Conservation (phyloP, 2,329 filamentous ascomycete genomes). For the Aphanoascus verrucosus region DNA sequence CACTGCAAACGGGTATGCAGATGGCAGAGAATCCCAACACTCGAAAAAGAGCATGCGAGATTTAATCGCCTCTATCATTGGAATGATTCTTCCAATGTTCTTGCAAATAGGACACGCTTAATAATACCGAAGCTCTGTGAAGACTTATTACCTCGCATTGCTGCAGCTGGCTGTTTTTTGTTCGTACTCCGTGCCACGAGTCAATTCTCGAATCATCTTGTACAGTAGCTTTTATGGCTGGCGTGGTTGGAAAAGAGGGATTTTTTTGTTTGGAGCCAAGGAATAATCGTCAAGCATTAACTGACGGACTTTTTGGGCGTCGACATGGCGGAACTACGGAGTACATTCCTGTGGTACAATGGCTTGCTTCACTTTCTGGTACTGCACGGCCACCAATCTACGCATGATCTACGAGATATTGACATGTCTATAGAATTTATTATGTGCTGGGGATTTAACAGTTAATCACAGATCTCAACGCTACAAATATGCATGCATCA, state of each 20-base stretch:
- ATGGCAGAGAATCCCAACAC: slow-evolving; percentile 28
- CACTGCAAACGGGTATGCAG: slow-evolving; percentile 34
- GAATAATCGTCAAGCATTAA: no score
- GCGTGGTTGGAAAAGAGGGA: no score
- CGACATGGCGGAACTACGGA: no score
- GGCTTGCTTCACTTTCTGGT: background rate
- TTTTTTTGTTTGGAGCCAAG: no score
- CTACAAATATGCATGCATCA: no score
- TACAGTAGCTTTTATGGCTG: no score
- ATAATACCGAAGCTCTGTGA: background rate
- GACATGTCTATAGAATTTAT: no score
- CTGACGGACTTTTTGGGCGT: no score
- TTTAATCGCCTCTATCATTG: slow-evolving; percentile 37
- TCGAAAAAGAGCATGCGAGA: slow-evolving; percentile 36
- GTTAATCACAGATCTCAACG: no score
- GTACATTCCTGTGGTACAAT: background rate
- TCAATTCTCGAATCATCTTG: background rate
- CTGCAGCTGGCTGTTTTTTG: background rate
- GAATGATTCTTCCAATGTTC: slow-evolving; percentile 39
- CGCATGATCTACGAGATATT: background rate
- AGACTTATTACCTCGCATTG: background rate
- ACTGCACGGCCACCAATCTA: background rate
- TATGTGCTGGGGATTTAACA: no score
- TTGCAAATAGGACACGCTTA: slow-evolving; percentile 38
- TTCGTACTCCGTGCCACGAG: background rate